Conservation (phyloP, 2,329 filamentous ascomycete genomes). For the Rachicladosporium sp. region DNA sequence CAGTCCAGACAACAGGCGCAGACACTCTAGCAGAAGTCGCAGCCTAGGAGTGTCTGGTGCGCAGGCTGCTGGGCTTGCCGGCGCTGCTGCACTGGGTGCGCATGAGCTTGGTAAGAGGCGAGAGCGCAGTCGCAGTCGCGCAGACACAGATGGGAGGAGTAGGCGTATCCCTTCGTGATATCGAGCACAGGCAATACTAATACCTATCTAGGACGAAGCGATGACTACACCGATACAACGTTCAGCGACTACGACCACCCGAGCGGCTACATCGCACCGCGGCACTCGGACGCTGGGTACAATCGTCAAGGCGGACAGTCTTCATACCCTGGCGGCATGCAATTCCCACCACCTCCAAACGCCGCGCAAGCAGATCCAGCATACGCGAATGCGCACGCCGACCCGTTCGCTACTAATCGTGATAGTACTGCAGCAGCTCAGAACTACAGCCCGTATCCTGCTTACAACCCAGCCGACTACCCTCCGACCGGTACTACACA, state of each 20-base stretch:
- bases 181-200: too few relatives aligned
- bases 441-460: conserved; percentile 14
- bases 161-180: too few relatives aligned
- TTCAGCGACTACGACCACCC: conserved; percentile 12
- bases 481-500: conserved; percentile 20
- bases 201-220: conserved; percentile 11
- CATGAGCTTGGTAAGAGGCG: conserved; percentile 45
- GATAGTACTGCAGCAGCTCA: background rate
- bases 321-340: conserved; percentile 32
- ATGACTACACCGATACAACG: conserved; percentile 12
- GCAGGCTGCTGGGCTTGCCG: conserved; percentile 35
- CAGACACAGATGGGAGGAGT: too few relatives aligned
- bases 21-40: conserved; percentile 20
- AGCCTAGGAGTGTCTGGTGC: conserved; percentile 21
- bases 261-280: conserved; percentile 21
- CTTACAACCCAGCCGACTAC: conserved; percentile 36
- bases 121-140: conserved; percentile 39
- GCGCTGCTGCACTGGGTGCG: conserved; percentile 42
- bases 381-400: conserved; percentile 1
- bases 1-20: conserved; percentile 25
- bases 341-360: conserved; percentile 37
- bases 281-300: conserved; percentile 21
- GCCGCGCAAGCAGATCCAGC: conserved; percentile 16
- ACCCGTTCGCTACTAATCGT: conserved; percentile 8
- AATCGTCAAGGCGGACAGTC: conserved; percentile 10